Evolutionary conservation across 2,329 filamentous ascomycete genomes (phyloP).

Genomic region (Pseudocercospora fijiensis): DNA sequence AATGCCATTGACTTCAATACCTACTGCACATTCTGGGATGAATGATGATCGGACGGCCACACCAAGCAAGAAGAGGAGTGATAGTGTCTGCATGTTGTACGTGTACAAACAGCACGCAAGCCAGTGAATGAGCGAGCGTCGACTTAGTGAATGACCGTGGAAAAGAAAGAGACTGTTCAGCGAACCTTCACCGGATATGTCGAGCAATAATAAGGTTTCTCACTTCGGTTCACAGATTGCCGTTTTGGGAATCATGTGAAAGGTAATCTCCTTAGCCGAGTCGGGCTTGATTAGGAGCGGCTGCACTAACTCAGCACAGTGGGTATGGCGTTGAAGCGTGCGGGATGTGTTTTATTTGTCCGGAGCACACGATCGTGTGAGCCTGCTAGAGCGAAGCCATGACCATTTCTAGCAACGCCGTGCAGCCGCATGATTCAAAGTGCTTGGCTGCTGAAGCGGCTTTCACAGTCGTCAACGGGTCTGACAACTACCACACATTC

Average conservation of each 20-base stretch:
- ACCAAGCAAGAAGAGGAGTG: slow-evolving; percentile 3
- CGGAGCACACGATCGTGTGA: not conserved
- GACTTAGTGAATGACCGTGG: not conserved
- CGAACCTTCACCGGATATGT: not conserved
- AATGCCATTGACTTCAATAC: not conserved
- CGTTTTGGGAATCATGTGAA: not conserved
- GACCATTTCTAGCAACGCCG: not conserved
- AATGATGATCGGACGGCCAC: not conserved
- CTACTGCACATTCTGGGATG: slow-evolving; percentile 8
- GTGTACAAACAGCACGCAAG: slow-evolving; percentile 1
- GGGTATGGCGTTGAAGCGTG: not conserved
- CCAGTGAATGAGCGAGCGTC: not conserved
- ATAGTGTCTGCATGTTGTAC: not conserved
- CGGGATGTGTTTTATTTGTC: not conserved
- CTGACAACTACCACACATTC: not conserved
- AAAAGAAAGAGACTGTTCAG: not conserved
- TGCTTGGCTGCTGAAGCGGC: not conserved
- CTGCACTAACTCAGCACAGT: not conserved
- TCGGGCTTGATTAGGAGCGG: not conserved
- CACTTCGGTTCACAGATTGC: not conserved
- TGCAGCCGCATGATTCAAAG: not conserved
- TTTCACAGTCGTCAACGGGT: not conserved
- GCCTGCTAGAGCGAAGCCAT: not conserved
- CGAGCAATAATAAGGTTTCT: not conserved
- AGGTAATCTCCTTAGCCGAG: not conserved